Conservation (phyloP, 139 green algal genomes). For the Micractinium sp. region DNA sequence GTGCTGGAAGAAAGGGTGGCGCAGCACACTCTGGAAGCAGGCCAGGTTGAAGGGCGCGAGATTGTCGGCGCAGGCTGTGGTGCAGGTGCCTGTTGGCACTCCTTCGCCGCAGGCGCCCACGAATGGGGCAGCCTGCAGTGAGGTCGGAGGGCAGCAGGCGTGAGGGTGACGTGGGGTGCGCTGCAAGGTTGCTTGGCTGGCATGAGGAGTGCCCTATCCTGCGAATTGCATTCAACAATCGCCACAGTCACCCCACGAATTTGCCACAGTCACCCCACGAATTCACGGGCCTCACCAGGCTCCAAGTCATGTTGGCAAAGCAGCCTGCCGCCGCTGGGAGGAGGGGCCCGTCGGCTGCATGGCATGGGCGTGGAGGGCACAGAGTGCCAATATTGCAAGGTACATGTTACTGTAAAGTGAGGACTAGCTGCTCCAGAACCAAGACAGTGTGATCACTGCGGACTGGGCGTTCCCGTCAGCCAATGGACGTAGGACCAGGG, state of each 20-base stretch:
- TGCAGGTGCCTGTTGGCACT: background rate
- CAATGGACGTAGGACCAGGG: background rate
- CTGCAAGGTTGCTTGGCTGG: background rate
- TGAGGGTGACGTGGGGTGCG: background rate
- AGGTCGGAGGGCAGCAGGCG: background rate
- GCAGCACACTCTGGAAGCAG: background rate
- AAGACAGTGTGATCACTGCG: background rate
- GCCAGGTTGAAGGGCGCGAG: background rate
- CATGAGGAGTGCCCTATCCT: too few species aligned
- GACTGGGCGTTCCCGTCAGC: background rate
- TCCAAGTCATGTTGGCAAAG: background rate
- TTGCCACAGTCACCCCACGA: background rate
- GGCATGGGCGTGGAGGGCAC: background rate
- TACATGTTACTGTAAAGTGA: background rate
- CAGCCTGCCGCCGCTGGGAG: background rate
- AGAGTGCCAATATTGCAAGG: background rate
- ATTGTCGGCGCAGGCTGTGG: background rate
- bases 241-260: too few species aligned
- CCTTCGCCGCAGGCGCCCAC: background rate
- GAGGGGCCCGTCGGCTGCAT: background rate
- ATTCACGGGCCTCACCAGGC: background rate
- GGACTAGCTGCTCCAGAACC: background rate
- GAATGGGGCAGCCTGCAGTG: background rate
- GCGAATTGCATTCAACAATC: too few species aligned
- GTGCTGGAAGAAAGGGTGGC: background rate